Evolutionary conservation across 1,284 basidiomycete genomes (phyloP).

Genomic region (Ustanciosporium gigantosporum): DNA sequence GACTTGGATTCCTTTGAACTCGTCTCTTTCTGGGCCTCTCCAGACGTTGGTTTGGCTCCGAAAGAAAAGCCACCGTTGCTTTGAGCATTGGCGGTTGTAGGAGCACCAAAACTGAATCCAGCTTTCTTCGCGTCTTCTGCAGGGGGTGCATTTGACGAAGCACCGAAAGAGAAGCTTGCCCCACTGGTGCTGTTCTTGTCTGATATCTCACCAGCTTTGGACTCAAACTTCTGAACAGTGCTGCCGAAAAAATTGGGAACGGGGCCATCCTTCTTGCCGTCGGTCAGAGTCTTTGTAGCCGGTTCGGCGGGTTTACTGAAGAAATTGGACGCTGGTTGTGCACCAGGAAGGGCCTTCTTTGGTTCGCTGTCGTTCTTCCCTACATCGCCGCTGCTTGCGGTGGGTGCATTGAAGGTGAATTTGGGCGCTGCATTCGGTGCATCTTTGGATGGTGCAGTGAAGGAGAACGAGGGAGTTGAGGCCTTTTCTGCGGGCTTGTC

Average conservation of each 20-base stretch:
- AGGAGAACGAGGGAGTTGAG: conserved; percentile 25
- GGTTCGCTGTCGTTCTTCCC: conserved; percentile 3
- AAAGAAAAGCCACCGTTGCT: too few relatives aligned
- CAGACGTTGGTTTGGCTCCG: too few relatives aligned
- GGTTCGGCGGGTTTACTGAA: conserved; percentile 31
- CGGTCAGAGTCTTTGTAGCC: conserved; percentile 7
- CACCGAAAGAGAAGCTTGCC: not conserved
- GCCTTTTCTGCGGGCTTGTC: conserved; percentile 12
- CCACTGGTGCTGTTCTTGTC: not conserved
- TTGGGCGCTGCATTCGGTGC: conserved; percentile 13
- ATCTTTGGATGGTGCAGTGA: conserved; percentile 28
- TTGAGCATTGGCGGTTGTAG: conserved; percentile 4
- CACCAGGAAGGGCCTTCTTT: conserved; percentile 8
- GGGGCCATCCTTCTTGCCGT: conserved; percentile 49
- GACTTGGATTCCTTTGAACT: too few relatives aligned
- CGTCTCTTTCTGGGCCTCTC: too few relatives aligned
- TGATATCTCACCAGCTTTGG: conserved; percentile 5
- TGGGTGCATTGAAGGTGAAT: conserved; percentile 38
- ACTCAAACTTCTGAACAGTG: conserved; percentile 35
- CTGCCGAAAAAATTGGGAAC: conserved; percentile 53
- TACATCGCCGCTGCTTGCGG: not conserved
- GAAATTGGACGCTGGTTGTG: conserved; percentile 21
- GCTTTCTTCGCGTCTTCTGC: not conserved
- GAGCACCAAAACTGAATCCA: conserved; percentile 39
- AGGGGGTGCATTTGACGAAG: not conserved